Evolutionary conservation across 805 yeast genomes (phyloP).

Genomic region (Zygosaccharomyces kombuchaensis): DNA sequence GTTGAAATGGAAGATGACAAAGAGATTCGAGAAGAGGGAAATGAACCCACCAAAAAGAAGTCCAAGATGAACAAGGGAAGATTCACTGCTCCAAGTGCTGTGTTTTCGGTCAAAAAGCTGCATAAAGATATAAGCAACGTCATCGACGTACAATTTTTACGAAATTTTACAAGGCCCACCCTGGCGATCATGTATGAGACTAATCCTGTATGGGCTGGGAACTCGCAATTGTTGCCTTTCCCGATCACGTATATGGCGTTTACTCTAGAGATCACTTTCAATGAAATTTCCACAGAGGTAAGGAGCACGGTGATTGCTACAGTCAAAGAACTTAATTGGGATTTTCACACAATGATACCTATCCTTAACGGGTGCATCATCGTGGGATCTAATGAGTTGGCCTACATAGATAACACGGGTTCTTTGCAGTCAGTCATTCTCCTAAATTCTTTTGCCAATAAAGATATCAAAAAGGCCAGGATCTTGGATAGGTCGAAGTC

Average conservation of each 20-base stretch:
- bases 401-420: constrained; percentile 70
- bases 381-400: constrained; percentile 70
- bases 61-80: constrained; percentile 9
- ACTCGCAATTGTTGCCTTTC: constrained; percentile 17
- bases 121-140: constrained; percentile 57
- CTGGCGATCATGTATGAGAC: constrained; percentile 61
- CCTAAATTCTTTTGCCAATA: constrained; percentile 35
- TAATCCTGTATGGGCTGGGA: constrained; percentile 73
- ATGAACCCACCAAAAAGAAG: constrained; percentile 14
- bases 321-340: constrained; percentile 67
- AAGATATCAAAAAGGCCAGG: constrained; percentile 46
- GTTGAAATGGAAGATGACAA: constrained; percentile 37
- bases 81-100: constrained; percentile 42
- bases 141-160: constrained; percentile 64
- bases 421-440: constrained; percentile 35
- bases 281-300: constrained; percentile 16
- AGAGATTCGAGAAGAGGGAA: constrained; percentile 34
- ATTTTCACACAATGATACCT: constrained; percentile 59
- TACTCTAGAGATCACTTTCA: constrained; percentile 52
- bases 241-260: constrained; percentile 26
- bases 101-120: constrained; percentile 53
- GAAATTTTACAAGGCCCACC: constrained; percentile 80
- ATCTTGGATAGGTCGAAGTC: constrained; percentile 40
- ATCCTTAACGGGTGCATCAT: constrained; percentile 60
- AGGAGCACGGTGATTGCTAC: constrained; percentile 64